A percentile compares a stretch with the other conserved stretches of the same genome.
These are phyloP conservation scores for Sordaria brevicollis DNA, from an alignment of 495 filamentous ascomycete genomes.

Conservation along the genomic window DNA sequence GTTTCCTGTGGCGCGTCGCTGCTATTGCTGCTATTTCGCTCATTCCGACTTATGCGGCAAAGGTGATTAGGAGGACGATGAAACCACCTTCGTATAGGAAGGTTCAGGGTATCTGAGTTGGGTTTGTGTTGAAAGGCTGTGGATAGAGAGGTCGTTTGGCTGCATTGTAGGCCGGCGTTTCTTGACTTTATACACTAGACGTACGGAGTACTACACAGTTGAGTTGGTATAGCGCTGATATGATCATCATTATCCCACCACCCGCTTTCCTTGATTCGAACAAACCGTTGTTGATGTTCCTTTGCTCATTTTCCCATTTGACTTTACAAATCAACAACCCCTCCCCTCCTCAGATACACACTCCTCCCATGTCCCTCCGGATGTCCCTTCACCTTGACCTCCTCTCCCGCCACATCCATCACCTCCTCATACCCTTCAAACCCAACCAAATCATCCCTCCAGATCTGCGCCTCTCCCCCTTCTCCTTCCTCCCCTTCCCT, in stretches of 20 bases:
- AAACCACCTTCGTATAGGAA: slow-evolving; percentile 94
- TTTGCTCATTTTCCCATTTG: too few species aligned
- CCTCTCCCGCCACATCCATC: slow-evolving; percentile 3
- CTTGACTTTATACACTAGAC: not conserved
- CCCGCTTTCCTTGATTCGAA: not conserved
- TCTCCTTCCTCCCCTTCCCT: not conserved
- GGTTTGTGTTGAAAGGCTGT: not conserved
- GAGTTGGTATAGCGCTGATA: not conserved
- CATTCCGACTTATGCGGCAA: slow-evolving; percentile 77
- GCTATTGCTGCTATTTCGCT: slow-evolving; percentile 70
- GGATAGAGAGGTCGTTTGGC: not conserved
- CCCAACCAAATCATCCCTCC: slow-evolving; percentile 11
- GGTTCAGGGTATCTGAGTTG: slow-evolving; percentile 53
- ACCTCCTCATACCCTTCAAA: slow-evolving; percentile 3
- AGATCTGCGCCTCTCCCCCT: slow-evolving; percentile 11
- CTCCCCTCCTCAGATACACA: not conserved
- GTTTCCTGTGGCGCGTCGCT: slow-evolving; percentile 79
- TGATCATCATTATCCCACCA: not conserved
- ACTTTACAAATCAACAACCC: not conserved
- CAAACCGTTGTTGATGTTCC: not conserved
- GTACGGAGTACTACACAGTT: not conserved
- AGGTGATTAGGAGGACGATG: slow-evolving; percentile 71
- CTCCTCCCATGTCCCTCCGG: slow-evolving; percentile 21
- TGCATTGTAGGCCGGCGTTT: not conserved
- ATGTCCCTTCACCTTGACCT: slow-evolving; percentile 19